phyloP scores from a whole-genome alignment of 2,329 filamentous ascomycete genomes.

The Trichoderma koningiopsis region DNA sequence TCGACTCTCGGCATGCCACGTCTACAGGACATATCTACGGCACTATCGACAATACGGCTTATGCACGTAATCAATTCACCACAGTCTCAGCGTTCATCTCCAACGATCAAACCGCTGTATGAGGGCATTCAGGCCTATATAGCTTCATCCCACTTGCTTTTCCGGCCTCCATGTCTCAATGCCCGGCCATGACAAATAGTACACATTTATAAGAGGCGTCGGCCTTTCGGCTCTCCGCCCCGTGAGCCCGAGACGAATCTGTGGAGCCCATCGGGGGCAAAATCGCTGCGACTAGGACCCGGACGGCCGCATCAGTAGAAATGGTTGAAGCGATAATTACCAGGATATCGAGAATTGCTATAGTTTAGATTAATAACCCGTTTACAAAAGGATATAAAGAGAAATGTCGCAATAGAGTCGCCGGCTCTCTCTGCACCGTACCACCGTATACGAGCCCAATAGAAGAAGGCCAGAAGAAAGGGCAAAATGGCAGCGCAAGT shows the following conservation, averaged over 20 bases:
- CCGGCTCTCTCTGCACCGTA: background rate
- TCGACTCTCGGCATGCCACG: conserved; percentile 21
- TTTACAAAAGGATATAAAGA: background rate
- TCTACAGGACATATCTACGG: background rate
- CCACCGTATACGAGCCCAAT: background rate
- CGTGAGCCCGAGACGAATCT: background rate
- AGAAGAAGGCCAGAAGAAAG: background rate
- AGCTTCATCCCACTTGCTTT: background rate
- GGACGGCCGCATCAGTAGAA: background rate
- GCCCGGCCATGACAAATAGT: background rate
- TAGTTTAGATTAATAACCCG: background rate
- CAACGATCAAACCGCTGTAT: no score
- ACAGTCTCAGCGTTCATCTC: background rate
- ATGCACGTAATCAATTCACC: background rate
- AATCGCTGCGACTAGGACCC: background rate
- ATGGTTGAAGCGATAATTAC: background rate
- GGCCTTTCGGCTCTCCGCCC: conserved; percentile 9
- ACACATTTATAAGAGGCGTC: background rate
- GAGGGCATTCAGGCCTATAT: background rate
- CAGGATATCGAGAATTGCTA: background rate
- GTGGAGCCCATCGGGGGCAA: background rate
- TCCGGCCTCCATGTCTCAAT: background rate
- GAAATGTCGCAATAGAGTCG: background rate
- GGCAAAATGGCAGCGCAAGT: conserved; percentile 8
- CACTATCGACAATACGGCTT: background rate